Conservation (phyloP, 208 protist genomes). For the Leishmania lainsoni region DNA sequence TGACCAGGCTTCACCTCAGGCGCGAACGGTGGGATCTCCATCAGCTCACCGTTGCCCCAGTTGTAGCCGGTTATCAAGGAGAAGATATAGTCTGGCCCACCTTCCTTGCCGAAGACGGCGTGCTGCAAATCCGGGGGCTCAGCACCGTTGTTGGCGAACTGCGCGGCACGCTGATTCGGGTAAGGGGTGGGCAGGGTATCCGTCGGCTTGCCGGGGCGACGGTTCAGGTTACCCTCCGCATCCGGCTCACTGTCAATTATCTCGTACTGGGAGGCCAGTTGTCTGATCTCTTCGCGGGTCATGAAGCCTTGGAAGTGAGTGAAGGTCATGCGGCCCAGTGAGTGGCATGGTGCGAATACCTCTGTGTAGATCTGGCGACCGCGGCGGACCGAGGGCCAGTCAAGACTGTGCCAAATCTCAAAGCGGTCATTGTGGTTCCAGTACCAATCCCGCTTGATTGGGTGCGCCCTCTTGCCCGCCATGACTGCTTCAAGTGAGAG, state of each 20-base stretch:
- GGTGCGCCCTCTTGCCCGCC: constrained; percentile 86
- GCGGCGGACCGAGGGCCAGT: constrained; percentile 94
- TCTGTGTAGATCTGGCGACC: constrained; percentile 98
- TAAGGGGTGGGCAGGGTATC: constrained; percentile 97
- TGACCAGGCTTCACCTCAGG: constrained; percentile 88
- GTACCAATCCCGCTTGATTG: constrained; percentile 89
- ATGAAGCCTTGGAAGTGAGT: constrained; percentile 97
- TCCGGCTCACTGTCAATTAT: constrained; percentile 96
- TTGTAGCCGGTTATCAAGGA: constrained; percentile 98
- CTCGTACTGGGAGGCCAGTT: constrained; percentile 91
- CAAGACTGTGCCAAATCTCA: constrained; percentile 89
- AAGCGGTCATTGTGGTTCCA: constrained; percentile 91
- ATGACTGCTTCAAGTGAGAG: constrained; percentile 38
- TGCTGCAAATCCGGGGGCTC: constrained; percentile 98
- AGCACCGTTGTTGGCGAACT: constrained; percentile 97
- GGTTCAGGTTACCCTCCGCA: constrained; percentile 95
- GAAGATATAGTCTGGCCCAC: constrained; percentile 98
- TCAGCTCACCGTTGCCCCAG: constrained; percentile 93
- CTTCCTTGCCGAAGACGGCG: constrained; percentile 95
- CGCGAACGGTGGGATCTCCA: constrained; percentile 84
- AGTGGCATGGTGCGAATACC: constrained; percentile 98
- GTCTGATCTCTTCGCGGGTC: constrained; percentile 97
- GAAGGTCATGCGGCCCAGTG: constrained; percentile 95
- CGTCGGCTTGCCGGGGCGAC: constrained; percentile 95
- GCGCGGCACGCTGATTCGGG: constrained; percentile 97